Base-by-base conservation (phyloP, 2,329 filamentous ascomycete genomes). In the Chlorencoelia australis region DNA sequence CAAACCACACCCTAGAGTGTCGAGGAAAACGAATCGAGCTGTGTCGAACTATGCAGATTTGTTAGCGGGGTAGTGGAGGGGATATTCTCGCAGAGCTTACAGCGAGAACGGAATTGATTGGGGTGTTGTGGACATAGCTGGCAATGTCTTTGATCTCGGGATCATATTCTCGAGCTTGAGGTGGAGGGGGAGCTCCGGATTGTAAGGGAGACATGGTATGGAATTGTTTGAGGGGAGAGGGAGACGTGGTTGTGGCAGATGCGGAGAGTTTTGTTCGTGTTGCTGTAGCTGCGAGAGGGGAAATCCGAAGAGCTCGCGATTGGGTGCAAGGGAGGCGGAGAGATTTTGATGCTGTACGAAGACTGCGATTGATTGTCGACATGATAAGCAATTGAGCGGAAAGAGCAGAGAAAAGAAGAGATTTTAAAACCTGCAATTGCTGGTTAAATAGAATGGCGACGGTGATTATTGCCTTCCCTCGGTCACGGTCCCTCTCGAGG, bases 61-160 rank as follows among this genome's bases (percentile, higher is more conserved):
- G 42, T 49, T 37, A 54, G 47, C 28, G 33, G 37, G 39, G 30
- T 30, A 33, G 15, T 39, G n/a, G 25, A 38, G 17, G 14, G 18
- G 16, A 30, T 37, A n/a, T 2, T 33, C 10, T 22, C 25, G 18
- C 32, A 34, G 67, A 34, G 22, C 86, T 64, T 71, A 95, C 88
- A 59, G 91, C 91, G 54, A 98, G 73, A 50, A 94, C 85, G 19
- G 89, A 96, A 52, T 89, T 72, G 56, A 96, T 82, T 40, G 84
- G 73, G 63, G 88, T 89, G 61, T 88, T 84, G 71, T 93, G 85
- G 59, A 96, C 82, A 66, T 95, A 98, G 64, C 73, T 76, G 45
- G 89, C 89, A 70, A 98, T 94, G 60, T 96, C 88, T 62, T 78
- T 79, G 63, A 96, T 91, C 67, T 95, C 89, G 46, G 82, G 77